Base-by-base conservation (phyloP, 257 asterid genomes). In the Fraxinus americana region DNA sequence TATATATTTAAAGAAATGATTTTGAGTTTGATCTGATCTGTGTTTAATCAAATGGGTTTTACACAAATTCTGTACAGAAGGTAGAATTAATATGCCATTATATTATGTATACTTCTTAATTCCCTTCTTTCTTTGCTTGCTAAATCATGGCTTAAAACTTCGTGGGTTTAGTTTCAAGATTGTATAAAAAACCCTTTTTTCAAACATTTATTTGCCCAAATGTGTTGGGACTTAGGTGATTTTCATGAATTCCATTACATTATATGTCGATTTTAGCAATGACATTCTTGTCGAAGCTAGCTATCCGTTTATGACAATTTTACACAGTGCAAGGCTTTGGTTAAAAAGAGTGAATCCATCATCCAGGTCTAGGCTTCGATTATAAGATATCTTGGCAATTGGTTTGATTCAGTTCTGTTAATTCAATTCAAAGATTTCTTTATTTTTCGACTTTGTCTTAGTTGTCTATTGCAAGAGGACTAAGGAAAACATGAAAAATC, bases 21-120 rank as follows among this genome's bases (percentile, higher is more conserved):
- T 50, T 48, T 81, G 73, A 50, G 12, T 9, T 8, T 39, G 45
- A 43, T 48, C 75, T 76, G 88, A 82, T 84, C 85, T 76, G 76
- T 65, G 63, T 71, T 45, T 67, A 43, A 52, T 75, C 67, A 72
- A 39, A 65, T 71, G 61, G 73, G 83, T 27, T 68, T 21, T 69
- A 8, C 67, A 67, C 66, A 73, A 65, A 70, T 72, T 83, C 54
- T 27, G 10, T 17, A 7, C 17, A 30, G 67, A 7, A 43, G 71
- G 25, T 41, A 14, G 82, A 77, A 73, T n/a, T 71, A 38, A 13
- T 59, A 14, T 52, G 7, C 7, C n/a, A 4, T 52, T 52, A 13
- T 13, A 14, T 52, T 16, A 8, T 52, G 63, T 52, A 17, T 39
- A 11, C 45, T 39, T 39, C 45, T 39, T 39, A 39, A 39, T 39